Evolutionary conservation across 2,329 filamentous ascomycete species (phyloP).

Genomic region (Huntiella abstrusa): DNA sequence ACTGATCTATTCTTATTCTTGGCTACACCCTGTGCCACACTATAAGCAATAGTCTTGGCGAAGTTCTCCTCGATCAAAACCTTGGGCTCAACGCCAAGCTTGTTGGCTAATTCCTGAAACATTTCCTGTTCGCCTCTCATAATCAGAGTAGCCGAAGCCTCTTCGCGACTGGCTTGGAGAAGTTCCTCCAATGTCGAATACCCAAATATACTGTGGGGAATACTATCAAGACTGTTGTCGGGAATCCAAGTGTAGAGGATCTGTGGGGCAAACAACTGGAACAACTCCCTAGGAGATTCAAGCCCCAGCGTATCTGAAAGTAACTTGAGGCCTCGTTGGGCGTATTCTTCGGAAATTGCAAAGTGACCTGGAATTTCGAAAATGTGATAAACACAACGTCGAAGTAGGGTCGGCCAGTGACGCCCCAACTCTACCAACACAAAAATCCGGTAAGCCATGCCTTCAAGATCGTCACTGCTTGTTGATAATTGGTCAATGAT

Average conservation of each 20-base stretch:
- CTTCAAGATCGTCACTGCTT: constrained; percentile 53
- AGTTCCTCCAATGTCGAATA: constrained; percentile 53
- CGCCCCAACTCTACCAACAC: constrained; percentile 62
- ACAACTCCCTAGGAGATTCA: constrained; percentile 48
- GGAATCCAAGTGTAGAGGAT: constrained; percentile 83
- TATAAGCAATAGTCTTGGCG: constrained; percentile 63
- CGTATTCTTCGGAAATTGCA: constrained; percentile 41
- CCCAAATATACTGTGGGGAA: constrained; percentile 74
- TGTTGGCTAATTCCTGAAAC: constrained; percentile 37
- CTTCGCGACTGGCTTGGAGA: constrained; percentile 50
- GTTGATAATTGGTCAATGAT: constrained; percentile 62
- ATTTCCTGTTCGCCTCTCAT: constrained; percentile 59
- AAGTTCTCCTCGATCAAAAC: constrained; percentile 52
- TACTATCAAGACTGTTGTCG: constrained; percentile 41
- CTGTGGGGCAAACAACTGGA: constrained; percentile 71
- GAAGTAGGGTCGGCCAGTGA: constrained; percentile 67
- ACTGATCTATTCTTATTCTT: constrained; percentile 7
- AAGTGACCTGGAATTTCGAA: constrained; percentile 60
- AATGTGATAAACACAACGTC: constrained; percentile 78
- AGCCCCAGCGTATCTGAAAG: constrained; percentile 50
- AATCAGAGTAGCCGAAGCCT: constrained; percentile 60
- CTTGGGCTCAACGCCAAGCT: constrained; percentile 33
- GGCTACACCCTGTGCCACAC: constrained; percentile 42
- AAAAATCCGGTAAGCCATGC: constrained; percentile 66
- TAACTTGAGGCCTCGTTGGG: constrained; percentile 47